Percentiles rank a stretch among this genome's conserved stretches.
Evolutionary conservation across 495 filamentous ascomycete species (phyloP).

Genomic region (Lasiosphaeria hispida): DNA sequence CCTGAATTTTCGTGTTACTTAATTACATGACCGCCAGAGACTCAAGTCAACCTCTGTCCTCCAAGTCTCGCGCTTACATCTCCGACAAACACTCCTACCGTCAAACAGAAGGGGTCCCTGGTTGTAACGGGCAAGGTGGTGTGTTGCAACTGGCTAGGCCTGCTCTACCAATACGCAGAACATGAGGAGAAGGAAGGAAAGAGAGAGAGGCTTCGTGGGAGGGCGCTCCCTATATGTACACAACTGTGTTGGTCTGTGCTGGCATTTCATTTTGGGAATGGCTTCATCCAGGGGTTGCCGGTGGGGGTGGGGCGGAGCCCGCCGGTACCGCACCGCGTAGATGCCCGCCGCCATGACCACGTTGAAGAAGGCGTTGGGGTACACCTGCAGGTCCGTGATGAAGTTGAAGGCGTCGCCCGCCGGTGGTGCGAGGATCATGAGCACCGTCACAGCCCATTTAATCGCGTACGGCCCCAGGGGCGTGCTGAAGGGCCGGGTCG

Average conservation of each 20-base stretch:
- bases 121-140: conserved; percentile 2
- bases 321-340: conserved; percentile 50
- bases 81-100: no score
- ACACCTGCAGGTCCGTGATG: conserved; percentile 53
- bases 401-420: conserved; percentile 70
- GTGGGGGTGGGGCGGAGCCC: no score
- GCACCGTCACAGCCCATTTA: conserved; percentile 56
- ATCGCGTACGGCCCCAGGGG: conserved; percentile 58
- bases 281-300: neutral
- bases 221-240: neutral
- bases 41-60: no score
- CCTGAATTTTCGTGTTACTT: no score
- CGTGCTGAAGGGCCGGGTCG: conserved; percentile 61
- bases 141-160: conserved; percentile 2
- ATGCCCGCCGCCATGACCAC: conserved; percentile 54
- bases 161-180: conserved; percentile 1
- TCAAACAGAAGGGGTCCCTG: no score
- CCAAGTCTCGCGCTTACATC: no score
- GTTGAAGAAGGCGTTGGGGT: conserved; percentile 54
- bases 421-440: conserved; percentile 66
- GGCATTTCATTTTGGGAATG: neutral
- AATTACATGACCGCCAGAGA: no score
- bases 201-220: neutral
- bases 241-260: neutral
- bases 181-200: neutral